Base-by-base conservation (phyloP, 352 stramenopile species). In the Aphanomyces invadans region DNA sequence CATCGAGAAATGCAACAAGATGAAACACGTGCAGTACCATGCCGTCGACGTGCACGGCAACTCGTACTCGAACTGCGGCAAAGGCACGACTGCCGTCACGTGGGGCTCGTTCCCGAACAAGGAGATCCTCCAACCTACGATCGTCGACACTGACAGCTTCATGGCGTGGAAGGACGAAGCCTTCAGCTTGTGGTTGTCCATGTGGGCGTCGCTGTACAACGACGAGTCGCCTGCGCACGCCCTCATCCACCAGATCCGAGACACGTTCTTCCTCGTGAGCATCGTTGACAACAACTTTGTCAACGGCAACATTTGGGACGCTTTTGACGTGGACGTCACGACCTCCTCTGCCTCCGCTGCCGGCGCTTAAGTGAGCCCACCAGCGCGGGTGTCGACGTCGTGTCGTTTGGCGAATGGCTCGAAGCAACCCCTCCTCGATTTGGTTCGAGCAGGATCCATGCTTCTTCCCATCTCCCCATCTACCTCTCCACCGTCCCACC, bases 221-320 rank as follows among this genome's bases (percentile, higher is more conserved):
- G 84, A 94, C 60, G 92, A 88, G 48, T 92, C 83, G 61, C 42
- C 74, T n/a, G 92, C 90, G 21, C 82, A 90, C 57, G 88, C 93
- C 48, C 76, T 99, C 45, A 80, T 99, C 66, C 88, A 97, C 68
- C 85, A 92, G 51, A 97, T 99, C 51, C 86, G 97, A 72, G 93
- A 98, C 81, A 90, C 92, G 53, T 99, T 98, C 75, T 99, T 96
- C 72, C 79, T 99, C 45, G 95, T 99, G 45, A 97, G 94, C 63
- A 97, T 99, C 61, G 96, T 99, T 71, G 96, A 99, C 81, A 99
- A 99, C 76, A 91, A 99, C 71, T 99, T 97, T 62, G 75, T 92
- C 60, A 83, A 86, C 54, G 85, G 85, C 53, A 81, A 94, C 70
- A 94, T 94, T 51, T 94, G 85, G 85, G 77, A 87, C 65, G 69